Conservation (phyloP, 306 rosid genomes). For the Cajanus cajan region DNA sequence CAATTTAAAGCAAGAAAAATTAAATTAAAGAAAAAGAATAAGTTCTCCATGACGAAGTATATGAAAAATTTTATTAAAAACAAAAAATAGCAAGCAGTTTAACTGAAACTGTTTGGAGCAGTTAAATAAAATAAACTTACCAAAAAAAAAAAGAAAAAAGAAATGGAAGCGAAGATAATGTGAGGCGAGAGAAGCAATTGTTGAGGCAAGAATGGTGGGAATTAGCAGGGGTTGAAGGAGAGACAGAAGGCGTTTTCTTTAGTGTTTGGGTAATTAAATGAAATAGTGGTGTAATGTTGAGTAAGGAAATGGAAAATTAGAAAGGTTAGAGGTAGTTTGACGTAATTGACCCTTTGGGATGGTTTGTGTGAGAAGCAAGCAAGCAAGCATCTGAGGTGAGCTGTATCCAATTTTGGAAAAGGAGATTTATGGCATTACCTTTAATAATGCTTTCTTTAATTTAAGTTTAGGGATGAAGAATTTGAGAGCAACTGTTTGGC, state of each 20-base stretch:
- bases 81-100: neutral
- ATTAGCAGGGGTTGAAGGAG: constrained; percentile 44
- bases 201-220: constrained; percentile 28
- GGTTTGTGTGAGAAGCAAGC: constrained; percentile 65
- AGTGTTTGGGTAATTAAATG: neutral
- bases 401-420: constrained; percentile 54
- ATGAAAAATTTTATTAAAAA: neutral
- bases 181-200: neutral
- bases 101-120: neutral
- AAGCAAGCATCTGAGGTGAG: constrained; percentile 64
- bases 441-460: too few relatives aligned
- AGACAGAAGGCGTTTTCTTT: constrained; percentile 29
- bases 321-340: neutral
- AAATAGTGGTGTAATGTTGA: neutral
- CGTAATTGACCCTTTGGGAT: constrained; percentile 37
- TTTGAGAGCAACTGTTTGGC: neutral
- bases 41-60: neutral
- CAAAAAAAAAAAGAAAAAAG: neutral
- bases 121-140: constrained; percentile 29
- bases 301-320: neutral
- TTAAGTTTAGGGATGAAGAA: too few relatives aligned
- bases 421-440: constrained; percentile 24
- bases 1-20: constrained; percentile 28
- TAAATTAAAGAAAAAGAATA: neutral
- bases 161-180: constrained; percentile 33